Percentiles rank a stretch among this genome's conserved stretches.
phyloP scores from a whole-genome alignment of 148 eudicot genomes.

The Nepenthes gracilis region DNA sequence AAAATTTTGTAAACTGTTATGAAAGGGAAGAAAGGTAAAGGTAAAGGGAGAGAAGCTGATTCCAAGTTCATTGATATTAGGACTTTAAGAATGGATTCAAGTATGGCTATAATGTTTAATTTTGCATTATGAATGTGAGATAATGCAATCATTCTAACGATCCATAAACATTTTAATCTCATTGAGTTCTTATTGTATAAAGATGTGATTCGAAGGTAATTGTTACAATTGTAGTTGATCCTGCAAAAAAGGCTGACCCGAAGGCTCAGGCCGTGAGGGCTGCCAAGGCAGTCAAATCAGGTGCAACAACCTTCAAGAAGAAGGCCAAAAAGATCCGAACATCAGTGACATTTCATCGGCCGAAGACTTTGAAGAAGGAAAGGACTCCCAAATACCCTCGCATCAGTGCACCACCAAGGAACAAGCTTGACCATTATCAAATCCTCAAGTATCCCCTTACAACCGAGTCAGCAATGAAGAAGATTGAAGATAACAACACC shows the following conservation, averaged over 20 bases:
- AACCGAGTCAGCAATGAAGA: conserved; percentile 93
- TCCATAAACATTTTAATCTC: too few relatives aligned
- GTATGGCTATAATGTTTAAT: too few relatives aligned
- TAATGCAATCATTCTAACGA: too few relatives aligned
- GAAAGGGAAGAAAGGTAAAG: too few relatives aligned
- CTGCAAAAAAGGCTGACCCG: conserved; percentile 32
- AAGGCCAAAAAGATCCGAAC: conserved; percentile 61
- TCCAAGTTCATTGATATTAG: too few relatives aligned
- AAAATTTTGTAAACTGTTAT: too few relatives aligned
- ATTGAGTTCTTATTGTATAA: too few relatives aligned
- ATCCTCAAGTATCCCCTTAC: conserved; percentile 76
- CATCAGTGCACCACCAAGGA: conserved; percentile 58
- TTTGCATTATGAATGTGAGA: too few relatives aligned
- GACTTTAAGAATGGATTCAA: too few relatives aligned
- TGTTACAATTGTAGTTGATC: background rate
- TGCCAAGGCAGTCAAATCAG: conserved; percentile 69
- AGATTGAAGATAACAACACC: conserved; percentile 77
- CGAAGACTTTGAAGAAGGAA: conserved; percentile 59
- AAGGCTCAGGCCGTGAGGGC: conserved; percentile 74
- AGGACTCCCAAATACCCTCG: conserved; percentile 79
- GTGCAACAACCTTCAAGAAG: conserved; percentile 48
- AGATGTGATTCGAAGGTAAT: too few relatives aligned
- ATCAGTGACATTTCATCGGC: conserved; percentile 67
- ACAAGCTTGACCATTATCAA: conserved; percentile 77
- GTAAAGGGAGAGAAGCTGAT: too few relatives aligned